Conservation (phyloP, 257 asterid genomes). For the Perilla frutescens region DNA sequence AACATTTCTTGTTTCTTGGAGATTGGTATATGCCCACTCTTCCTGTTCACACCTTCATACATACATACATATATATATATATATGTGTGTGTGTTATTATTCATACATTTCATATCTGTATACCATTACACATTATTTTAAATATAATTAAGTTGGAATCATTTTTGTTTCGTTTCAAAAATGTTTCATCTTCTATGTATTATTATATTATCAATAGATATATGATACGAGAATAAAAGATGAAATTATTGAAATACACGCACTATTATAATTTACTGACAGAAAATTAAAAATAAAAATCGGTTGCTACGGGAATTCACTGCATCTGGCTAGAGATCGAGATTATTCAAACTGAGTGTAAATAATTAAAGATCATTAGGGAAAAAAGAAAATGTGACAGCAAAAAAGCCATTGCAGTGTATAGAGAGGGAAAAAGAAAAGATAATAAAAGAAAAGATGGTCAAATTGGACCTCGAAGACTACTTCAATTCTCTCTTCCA, state of each 20-base stretch:
- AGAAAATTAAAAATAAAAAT: too few relatives aligned
- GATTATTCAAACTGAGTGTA: slow-evolving; percentile 40
- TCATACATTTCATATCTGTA: too few relatives aligned
- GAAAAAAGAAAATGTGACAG: slow-evolving; percentile 69
- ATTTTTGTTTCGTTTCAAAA: too few relatives aligned
- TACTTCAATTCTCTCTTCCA: slow-evolving; percentile 60
- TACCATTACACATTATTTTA: too few relatives aligned
- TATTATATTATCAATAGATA: too few relatives aligned
- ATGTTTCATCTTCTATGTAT: too few relatives aligned
- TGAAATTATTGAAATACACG: too few relatives aligned
- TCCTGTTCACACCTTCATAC: background rate
- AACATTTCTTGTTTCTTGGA: slow-evolving; percentile 43
- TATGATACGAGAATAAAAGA: background rate
- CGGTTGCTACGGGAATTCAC: background rate
- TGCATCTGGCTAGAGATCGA: slow-evolving; percentile 15
- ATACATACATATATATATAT: background rate
- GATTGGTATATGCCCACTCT: slow-evolving; percentile 47
- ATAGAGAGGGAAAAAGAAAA: slow-evolving; percentile 54
- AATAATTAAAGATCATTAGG: slow-evolving; percentile 34
- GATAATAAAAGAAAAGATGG: slow-evolving; percentile 79
- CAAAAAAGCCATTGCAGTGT: slow-evolving; percentile 71
- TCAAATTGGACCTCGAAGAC: slow-evolving; percentile 97
- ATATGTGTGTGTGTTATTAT: background rate
- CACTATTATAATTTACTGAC: too few relatives aligned
- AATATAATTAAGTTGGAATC: too few relatives aligned